Conservation (phyloP, 202 grass and related monocot species). For the Panicum hallii region DNA sequence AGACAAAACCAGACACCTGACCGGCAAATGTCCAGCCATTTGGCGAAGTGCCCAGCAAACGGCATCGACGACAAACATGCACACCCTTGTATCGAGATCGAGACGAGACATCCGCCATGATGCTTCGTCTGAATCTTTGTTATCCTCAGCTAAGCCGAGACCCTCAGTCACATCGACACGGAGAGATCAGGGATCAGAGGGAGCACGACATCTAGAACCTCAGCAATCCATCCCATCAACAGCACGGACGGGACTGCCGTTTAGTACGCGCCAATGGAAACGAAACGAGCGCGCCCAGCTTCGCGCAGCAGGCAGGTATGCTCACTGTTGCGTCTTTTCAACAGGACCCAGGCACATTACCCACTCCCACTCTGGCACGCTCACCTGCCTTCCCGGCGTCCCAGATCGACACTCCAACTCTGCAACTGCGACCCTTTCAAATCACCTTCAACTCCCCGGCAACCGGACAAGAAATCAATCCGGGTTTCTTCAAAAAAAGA, state of each 20-base stretch:
- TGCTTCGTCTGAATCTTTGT: not conserved
- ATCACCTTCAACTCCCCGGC: conserved; percentile 1
- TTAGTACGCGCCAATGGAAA: not conserved
- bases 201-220: not conserved
- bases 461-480: not conserved
- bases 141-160: conserved; percentile 4
- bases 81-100: not conserved
- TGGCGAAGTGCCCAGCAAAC: not conserved
- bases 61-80: not conserved
- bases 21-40: too few species aligned
- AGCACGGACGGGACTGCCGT: conserved; percentile 6
- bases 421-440: conserved; percentile 12
- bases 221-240: conserved; percentile 25
- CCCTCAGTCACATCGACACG: not conserved
- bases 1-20: too few species aligned
- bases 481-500: too few species aligned
- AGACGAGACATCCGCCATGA: conserved; percentile 15
- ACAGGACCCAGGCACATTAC: not conserved
- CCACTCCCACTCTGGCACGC: not conserved
- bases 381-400: not conserved
- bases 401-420: conserved; percentile 28
- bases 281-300: not conserved
- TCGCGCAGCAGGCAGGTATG: not conserved
- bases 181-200: not conserved
- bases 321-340: conserved; percentile 39